These are phyloP conservation scores for Sherardia arvensis DNA, from an alignment of 257 asterid species.

Conservation along the genomic window DNA sequence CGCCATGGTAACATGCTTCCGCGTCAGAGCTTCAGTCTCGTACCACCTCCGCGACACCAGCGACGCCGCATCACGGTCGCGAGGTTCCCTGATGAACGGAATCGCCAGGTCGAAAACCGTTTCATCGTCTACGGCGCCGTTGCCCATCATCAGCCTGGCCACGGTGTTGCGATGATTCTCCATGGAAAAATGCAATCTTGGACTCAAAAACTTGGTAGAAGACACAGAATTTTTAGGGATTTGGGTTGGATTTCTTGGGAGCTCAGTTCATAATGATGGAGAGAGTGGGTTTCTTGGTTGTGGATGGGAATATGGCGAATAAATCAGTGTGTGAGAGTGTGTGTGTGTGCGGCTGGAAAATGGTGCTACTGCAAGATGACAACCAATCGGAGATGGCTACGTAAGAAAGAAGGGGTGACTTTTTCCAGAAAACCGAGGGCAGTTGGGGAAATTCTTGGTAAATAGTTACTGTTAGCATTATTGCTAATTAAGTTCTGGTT, in stretches of 20 bases:
- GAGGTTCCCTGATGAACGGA: constrained; percentile 56
- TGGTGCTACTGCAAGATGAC: neutral
- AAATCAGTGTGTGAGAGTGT: neutral
- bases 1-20: constrained; percentile 78
- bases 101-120: constrained; percentile 63
- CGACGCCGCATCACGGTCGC: constrained; percentile 61
- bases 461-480: neutral
- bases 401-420: neutral
- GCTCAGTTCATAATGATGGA: neutral
- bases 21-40: constrained; percentile 59
- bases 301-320: neutral
- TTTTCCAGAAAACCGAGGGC: neutral
- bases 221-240: neutral
- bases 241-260: neutral
- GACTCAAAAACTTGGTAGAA: too few relatives aligned
- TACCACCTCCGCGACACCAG: constrained; percentile 47
- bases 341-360: neutral
- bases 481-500: too few relatives aligned
- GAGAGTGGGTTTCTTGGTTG: neutral
- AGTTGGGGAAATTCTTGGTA: neutral
- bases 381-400: neutral
- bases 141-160: constrained; percentile 11
- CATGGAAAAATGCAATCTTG: neutral
- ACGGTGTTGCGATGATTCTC: constrained; percentile 1
- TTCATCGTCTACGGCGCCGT: too few relatives aligned